A percentile compares a stretch with the other conserved stretches of the same genome.
These are phyloP conservation scores for Rhytidhysteron rufulum DNA, from an alignment of 2,329 filamentous ascomycete genomes.

Conservation along the genomic window DNA sequence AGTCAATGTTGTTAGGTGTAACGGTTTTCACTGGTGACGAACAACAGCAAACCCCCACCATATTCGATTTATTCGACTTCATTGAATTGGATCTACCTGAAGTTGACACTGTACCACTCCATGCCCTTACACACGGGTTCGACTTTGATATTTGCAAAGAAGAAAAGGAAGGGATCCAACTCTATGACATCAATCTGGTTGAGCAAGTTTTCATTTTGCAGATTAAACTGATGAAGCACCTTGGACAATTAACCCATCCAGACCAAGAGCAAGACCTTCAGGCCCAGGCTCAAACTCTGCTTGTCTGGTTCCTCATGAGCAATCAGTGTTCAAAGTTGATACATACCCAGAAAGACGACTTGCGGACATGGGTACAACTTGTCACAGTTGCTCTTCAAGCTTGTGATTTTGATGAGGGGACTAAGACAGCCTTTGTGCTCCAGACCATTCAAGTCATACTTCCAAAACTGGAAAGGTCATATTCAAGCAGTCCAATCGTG, in stretches of 20 bases:
- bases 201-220: slow-evolving; percentile 71
- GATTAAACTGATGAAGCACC: slow-evolving; percentile 57
- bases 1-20: slow-evolving; percentile 71
- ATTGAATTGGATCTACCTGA: slow-evolving; percentile 60
- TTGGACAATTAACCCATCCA: slow-evolving; percentile 28
- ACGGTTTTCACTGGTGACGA: slow-evolving; percentile 65
- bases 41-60: slow-evolving; percentile 63
- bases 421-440: slow-evolving; percentile 73
- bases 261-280: slow-evolving; percentile 25
- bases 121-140: slow-evolving; percentile 61
- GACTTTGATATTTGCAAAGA: slow-evolving; percentile 62
- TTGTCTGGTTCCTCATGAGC: slow-evolving; percentile 59
- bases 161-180: slow-evolving; percentile 52
- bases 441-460: slow-evolving; percentile 84
- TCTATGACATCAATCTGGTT: slow-evolving; percentile 69
- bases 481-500: slow-evolving; percentile 64
- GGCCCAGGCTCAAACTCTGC: slow-evolving; percentile 52
- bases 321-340: slow-evolving; percentile 61
- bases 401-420: slow-evolving; percentile 71
- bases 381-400: slow-evolving; percentile 78
- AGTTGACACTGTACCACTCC: slow-evolving; percentile 47
- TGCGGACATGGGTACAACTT: slow-evolving; percentile 81
- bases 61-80: slow-evolving; percentile 95
- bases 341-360: slow-evolving; percentile 59
- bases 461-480: slow-evolving; percentile 77